Base-by-base conservation (phyloP, 257 asterid genomes). In the Henckelia pumila region DNA sequence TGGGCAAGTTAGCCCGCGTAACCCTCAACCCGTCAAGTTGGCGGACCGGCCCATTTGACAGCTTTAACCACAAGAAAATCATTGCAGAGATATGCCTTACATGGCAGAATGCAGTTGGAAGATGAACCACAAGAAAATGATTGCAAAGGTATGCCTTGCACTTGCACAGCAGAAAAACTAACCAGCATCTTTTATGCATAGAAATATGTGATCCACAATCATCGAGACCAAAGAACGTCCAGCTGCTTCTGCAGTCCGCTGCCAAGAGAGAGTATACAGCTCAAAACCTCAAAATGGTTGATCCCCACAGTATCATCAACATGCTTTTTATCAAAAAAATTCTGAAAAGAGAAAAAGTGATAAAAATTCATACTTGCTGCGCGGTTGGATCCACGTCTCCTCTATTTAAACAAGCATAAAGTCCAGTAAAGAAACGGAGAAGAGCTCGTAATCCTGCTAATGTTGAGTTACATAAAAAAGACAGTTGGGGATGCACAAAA, bases 121-220 rank as follows among this genome's bases (percentile, higher is more conserved):
- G 69, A 10, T 25, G 25, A 40, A 68, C 65, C 5, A 55, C 65
- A 21, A 37, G 55, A 68, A 67, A 66, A 55, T 58, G 14, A 28
- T 40, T 64, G 65, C 66, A 75, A 6, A 16, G 53, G 53, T 44
- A 32, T 5, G 29, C 13, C 30, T 17, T 64, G 71, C 60, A 63
- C 30, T 17, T 64, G 71, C 60, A 63, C 59, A 59, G 64, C 57
- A 57, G 77, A 53, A 67, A 26, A 76, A 71, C 95, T 75, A 71
- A 94, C 99, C 99, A 75, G 86, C 77, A 81, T 94, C 99, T 82
- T 87, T 94, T 61, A 94, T 80, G 83, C 99, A 85, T 71, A 94
- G 86, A 79, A 94, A 94, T 75, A 94, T 82, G 85, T 94, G 99
- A 76, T 94, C 99, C 78, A 91, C 95, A 70, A 82, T 63, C 67